A percentile compares a stretch with the other conserved stretches of the same genome.
phyloP scores from a whole-genome alignment of 2,329 filamentous ascomycete species.

The Aureobasidium zeae region DNA sequence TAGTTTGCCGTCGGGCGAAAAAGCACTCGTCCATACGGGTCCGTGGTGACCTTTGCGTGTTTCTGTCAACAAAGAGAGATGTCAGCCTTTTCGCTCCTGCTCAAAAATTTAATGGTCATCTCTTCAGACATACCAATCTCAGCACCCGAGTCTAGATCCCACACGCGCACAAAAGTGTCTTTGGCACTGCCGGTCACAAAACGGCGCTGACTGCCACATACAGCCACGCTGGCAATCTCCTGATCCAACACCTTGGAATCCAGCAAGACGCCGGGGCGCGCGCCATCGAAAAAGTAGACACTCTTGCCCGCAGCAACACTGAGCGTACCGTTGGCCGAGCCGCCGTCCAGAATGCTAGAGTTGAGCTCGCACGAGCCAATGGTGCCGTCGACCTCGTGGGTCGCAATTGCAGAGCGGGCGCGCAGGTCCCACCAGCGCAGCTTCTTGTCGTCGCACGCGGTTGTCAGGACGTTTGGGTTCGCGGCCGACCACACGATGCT shows the following conservation, averaged over 20 bases:
- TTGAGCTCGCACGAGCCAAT: slow-evolving; percentile 92
- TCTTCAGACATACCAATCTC: slow-evolving; percentile 67
- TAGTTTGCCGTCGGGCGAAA: slow-evolving; percentile 88
- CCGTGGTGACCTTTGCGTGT: slow-evolving; percentile 95
- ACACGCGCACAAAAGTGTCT: slow-evolving; percentile 94
- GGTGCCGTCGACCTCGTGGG: slow-evolving; percentile 69
- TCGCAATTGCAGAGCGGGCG: slow-evolving; percentile 62
- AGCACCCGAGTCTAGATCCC: slow-evolving; percentile 73
- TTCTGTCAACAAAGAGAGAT: slow-evolving; percentile 48
- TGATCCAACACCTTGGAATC: slow-evolving; percentile 74
- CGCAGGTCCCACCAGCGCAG: slow-evolving; percentile 92
- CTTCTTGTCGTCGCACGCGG: slow-evolving; percentile 81
- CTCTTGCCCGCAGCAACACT: slow-evolving; percentile 91
- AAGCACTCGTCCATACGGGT: slow-evolving; percentile 91
- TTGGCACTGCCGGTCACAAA: slow-evolving; percentile 84
- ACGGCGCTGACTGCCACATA: slow-evolving; percentile 71
- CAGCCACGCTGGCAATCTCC: slow-evolving; percentile 80
- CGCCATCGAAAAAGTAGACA: slow-evolving; percentile 82
- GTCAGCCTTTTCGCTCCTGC: not conserved
- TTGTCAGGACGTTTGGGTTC: slow-evolving; percentile 80
- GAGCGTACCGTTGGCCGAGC: slow-evolving; percentile 59
- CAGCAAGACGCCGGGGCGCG: slow-evolving; percentile 56
- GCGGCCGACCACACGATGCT: slow-evolving; percentile 82
- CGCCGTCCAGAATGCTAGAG: slow-evolving; percentile 46
- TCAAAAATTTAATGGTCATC: too few species aligned